Conservation (phyloP, 2,329 filamentous ascomycete species). For the Hirsutella minnesotensis region DNA sequence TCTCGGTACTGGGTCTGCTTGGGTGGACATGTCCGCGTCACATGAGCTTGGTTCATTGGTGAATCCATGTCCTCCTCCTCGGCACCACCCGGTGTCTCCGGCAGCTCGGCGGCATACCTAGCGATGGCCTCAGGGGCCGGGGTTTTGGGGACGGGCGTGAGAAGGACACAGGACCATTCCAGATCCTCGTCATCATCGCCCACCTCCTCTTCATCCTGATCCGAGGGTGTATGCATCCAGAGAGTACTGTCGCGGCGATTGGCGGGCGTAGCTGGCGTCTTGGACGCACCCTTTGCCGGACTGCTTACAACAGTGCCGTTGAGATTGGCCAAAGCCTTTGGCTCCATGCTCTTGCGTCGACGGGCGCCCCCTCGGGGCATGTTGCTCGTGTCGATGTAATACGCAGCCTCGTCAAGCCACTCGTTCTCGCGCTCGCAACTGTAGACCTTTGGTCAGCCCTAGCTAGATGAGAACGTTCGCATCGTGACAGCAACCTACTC, state of each 20-base stretch:
- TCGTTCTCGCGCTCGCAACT: slow-evolving; percentile 55
- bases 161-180: slow-evolving; percentile 29
- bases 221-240: slow-evolving; percentile 44
- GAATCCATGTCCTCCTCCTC: slow-evolving; percentile 15
- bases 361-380: slow-evolving; percentile 59
- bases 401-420: slow-evolving; percentile 64
- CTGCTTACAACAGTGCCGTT: slow-evolving; percentile 50
- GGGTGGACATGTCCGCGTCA: slow-evolving; percentile 43
- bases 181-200: slow-evolving; percentile 22
- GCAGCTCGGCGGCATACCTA: slow-evolving; percentile 38
- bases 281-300: slow-evolving; percentile 22
- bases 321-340: slow-evolving; percentile 54
- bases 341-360: slow-evolving; percentile 73
- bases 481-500: too few relatives aligned
- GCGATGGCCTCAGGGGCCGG: slow-evolving; percentile 43
- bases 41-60: slow-evolving; percentile 23
- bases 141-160: slow-evolving; percentile 47
- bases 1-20: slow-evolving; percentile 28
- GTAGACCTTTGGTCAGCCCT: neutral
- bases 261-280: slow-evolving; percentile 33
- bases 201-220: slow-evolving; percentile 25
- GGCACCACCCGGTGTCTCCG: slow-evolving; percentile 29
- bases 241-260: slow-evolving; percentile 41
- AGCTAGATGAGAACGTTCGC: too few relatives aligned
- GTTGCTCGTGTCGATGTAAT: slow-evolving; percentile 54